Percentiles rank a stretch among this genome's conserved stretches.
Conservation (phyloP, 2,329 filamentous ascomycete species). For the Pezizomycotina sp. region DNA sequence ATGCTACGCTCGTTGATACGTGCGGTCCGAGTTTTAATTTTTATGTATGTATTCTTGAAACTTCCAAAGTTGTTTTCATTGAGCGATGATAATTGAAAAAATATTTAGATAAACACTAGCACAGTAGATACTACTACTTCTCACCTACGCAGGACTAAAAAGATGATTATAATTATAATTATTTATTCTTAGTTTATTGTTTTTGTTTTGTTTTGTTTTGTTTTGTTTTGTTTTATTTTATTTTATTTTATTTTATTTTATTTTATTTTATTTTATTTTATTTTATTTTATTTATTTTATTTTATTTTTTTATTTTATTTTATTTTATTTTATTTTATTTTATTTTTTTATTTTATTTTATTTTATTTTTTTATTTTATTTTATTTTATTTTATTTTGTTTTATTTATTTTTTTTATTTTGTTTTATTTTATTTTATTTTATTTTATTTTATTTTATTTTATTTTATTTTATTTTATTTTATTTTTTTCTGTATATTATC, state of each 20-base stretch:
- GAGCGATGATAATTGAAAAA: too few species aligned
- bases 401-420: slow-evolving; percentile 8
- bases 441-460: slow-evolving; percentile 1
- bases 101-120: too few species aligned
- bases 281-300: slow-evolving; percentile 10
- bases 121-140: not conserved
- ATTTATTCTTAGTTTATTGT: slow-evolving; percentile 1
- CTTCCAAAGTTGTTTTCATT: slow-evolving; percentile 5
- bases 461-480: slow-evolving; percentile 1
- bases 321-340: slow-evolving; percentile 6
- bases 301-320: slow-evolving; percentile 3
- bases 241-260: slow-evolving; percentile 18
- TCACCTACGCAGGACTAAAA: not conserved
- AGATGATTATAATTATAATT: slow-evolving; percentile 5
- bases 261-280: slow-evolving; percentile 16
- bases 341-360: slow-evolving; percentile 10
- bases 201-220: not conserved
- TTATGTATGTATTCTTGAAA: slow-evolving; percentile 11
- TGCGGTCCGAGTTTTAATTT: slow-evolving; percentile 10
- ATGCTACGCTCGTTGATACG: slow-evolving; percentile 7
- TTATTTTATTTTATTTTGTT: slow-evolving; percentile 14
- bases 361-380: slow-evolving; percentile 8
- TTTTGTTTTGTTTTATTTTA: slow-evolving; percentile 2
- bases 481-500: slow-evolving; percentile 14
- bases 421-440: slow-evolving; percentile 7